Base-by-base conservation (phyloP, 345 rosid species). In the Toxicodendron radicans region DNA sequence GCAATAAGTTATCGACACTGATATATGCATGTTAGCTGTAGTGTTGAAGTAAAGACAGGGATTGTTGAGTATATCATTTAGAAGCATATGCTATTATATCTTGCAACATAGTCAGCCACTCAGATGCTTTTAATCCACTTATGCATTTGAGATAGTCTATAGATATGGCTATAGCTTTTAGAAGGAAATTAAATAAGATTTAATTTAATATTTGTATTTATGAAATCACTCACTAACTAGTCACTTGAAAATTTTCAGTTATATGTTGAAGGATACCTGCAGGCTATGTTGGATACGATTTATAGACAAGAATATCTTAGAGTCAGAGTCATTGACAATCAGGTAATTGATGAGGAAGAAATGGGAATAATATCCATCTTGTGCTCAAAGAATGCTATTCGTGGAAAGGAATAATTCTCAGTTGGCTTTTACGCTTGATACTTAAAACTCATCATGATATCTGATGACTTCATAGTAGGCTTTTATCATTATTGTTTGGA, bases 221-320 rank as follows among this genome's bases (percentile, higher is more conserved):
- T 53, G 11, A 58, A 30, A 56, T 58, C 24, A n/a, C 58, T 71
- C 35, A 46, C 78, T 71, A 21, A 66, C 62, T 54, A 45, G 67
- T 41, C 48, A 24, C 77, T 70, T 76, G 65, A 58, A 73, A 58
- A 58, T 65, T 62, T 83, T 88, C 94, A 91, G 97, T 78, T 91
- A 67, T 94, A 92, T 79, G 86, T 94, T 76, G 97, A 94, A 87
- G 97, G 98, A 70, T 94, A 92, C 85, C 88, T 92, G 73, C 97
- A 92, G 86, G 98, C 98, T 66, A 91, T 94, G 97, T 75, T 94
- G 88, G 97, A 94, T 82, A 64, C 90, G 10, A 84, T 85, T 86
- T 94, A 89, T 74, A 89, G 91, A 75, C 98, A 92, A 82, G 99
- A 92, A 79, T 94, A 94, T 85, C 92, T 94, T 64, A 82, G 94